Base-by-base conservation (phyloP, 2,329 filamentous ascomycete species). In the Boeremia lycopersici region DNA sequence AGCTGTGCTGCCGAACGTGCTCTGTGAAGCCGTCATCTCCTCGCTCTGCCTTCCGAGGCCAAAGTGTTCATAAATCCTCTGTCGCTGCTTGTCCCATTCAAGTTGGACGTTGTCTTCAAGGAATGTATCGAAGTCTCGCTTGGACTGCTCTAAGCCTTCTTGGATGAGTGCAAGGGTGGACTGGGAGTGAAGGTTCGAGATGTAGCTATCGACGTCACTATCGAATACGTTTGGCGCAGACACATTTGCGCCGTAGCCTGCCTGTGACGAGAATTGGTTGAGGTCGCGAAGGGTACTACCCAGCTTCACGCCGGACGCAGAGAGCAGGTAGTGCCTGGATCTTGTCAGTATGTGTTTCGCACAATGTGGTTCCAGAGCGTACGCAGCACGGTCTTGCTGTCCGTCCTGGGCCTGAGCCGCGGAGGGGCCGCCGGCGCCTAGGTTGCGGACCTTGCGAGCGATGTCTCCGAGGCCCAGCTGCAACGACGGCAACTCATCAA, bases 41-140 rank as follows among this genome's bases (percentile, higher is more conserved):
- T 76, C 75, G 43, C 69, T 73, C 60, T 73, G 78, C 59, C 76
- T 79, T 38, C 79, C 81, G 13, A 99, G 89, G 12, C 95, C 95
- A 74, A 99, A 98, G 76, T 99, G 95, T 69, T 96, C 88, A 76
- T 97, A 98, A 61, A 99, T 96, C 62, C 88, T 88, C 75, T 90
- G 91, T 59, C 93, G 88, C 78, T 98, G 93, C 13, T 89, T 88
- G 65, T 97, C 93, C 93, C 95, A 98, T 74, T 98, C 92, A 80
- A 96, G 88, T 28, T 92, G 91, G 44, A 98, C 87, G 70, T 96
- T 96, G 67, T 97, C 93, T 73, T 98, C 93, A 51, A 99, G 82
- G 73, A 96, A 98, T 57, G 86, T 84, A 73, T 99, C 93, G 72
- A 99, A 98, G 70, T 98, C 95, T 51, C 87, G 86, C 56, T 93